Conservation (phyloP, 2,329 filamentous ascomycete species). For the Pestalotiopsis sp. region DNA sequence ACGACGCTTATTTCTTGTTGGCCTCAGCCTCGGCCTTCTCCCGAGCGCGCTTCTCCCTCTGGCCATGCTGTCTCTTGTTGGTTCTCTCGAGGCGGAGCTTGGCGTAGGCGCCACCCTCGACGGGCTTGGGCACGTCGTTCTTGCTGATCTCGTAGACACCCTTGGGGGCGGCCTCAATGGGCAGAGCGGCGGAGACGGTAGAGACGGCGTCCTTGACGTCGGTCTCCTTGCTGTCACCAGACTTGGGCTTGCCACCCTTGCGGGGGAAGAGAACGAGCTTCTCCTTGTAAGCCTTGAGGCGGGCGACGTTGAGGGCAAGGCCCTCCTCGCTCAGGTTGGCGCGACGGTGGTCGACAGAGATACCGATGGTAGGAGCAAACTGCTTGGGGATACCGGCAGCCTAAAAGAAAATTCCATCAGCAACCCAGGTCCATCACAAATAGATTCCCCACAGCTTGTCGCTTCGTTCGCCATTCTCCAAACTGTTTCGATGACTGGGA, state of each 20-base stretch:
- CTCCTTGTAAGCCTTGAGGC: slow-evolving; percentile 96
- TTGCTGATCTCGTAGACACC: slow-evolving; percentile 78
- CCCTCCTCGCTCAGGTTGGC: slow-evolving; percentile 97
- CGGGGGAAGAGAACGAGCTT: slow-evolving; percentile 97
- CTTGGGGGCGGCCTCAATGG: slow-evolving; percentile 69
- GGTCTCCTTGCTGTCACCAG: slow-evolving; percentile 82
- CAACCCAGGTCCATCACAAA: slow-evolving; percentile 15
- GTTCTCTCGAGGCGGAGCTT: slow-evolving; percentile 83
- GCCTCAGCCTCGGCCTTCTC: slow-evolving; percentile 83
- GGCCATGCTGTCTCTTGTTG: slow-evolving; percentile 80
- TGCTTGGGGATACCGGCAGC: slow-evolving; percentile 95
- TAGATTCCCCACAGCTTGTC: not conserved
- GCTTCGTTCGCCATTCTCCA: not conserved
- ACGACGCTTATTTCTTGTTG: slow-evolving; percentile 77
- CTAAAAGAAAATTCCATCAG: slow-evolving; percentile 45
- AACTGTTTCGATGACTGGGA: not conserved
- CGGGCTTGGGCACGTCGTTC: slow-evolving; percentile 73
- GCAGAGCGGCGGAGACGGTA: slow-evolving; percentile 63
- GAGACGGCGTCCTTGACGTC: slow-evolving; percentile 66
- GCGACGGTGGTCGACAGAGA: slow-evolving; percentile 94
- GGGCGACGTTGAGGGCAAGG: slow-evolving; percentile 91
- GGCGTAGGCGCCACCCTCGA: slow-evolving; percentile 84
- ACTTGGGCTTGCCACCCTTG: slow-evolving; percentile 91
- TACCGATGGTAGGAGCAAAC: slow-evolving; percentile 93
- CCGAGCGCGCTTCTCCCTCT: slow-evolving; percentile 90